Evolutionary conservation across 169 alveolate species (phyloP).

Genomic region (Plasmodium chabaudi): DNA sequence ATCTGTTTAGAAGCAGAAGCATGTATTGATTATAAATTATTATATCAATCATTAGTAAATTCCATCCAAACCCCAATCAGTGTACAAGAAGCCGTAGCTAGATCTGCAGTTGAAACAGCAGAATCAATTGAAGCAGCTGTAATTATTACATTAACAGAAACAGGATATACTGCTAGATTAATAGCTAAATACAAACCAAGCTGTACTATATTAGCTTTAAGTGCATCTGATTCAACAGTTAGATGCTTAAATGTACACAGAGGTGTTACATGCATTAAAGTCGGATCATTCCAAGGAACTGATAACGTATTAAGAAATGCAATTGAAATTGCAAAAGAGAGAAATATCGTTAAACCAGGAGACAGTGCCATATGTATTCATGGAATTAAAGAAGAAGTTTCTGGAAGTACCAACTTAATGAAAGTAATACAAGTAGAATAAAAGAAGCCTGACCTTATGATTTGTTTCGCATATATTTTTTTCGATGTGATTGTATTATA

Average conservation of each 20-base stretch:
- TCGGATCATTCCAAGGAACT: slow-evolving; percentile 92
- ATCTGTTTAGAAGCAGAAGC: slow-evolving; percentile 91
- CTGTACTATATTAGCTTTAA: slow-evolving; percentile 93
- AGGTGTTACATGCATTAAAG: slow-evolving; percentile 94
- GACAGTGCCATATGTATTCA: slow-evolving; percentile 94
- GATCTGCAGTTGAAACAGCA: slow-evolving; percentile 92
- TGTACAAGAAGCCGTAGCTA: slow-evolving; percentile 91
- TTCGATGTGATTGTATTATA: too few relatives aligned
- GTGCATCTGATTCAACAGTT: slow-evolving; percentile 91
- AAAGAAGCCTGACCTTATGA: neutral
- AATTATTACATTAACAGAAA: slow-evolving; percentile 96
- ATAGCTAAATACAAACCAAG: slow-evolving; percentile 97
- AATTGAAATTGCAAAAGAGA: slow-evolving; percentile 93
- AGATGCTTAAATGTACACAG: slow-evolving; percentile 93
- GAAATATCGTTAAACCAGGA: slow-evolving; percentile 91
- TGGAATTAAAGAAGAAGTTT: slow-evolving; percentile 95
- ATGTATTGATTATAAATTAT: slow-evolving; percentile 83
- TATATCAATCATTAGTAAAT: slow-evolving; percentile 81
- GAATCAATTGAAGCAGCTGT: slow-evolving; percentile 91
- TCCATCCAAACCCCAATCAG: slow-evolving; percentile 83
- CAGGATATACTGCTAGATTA: slow-evolving; percentile 97
- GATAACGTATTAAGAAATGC: slow-evolving; percentile 91
- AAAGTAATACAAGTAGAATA: slow-evolving; percentile 89
- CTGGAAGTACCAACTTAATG: slow-evolving; percentile 94
- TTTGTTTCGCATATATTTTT: too few relatives aligned